Evolutionary conservation across 495 filamentous ascomycete species (phyloP).

Genomic region (Jackrogersella minutella): DNA sequence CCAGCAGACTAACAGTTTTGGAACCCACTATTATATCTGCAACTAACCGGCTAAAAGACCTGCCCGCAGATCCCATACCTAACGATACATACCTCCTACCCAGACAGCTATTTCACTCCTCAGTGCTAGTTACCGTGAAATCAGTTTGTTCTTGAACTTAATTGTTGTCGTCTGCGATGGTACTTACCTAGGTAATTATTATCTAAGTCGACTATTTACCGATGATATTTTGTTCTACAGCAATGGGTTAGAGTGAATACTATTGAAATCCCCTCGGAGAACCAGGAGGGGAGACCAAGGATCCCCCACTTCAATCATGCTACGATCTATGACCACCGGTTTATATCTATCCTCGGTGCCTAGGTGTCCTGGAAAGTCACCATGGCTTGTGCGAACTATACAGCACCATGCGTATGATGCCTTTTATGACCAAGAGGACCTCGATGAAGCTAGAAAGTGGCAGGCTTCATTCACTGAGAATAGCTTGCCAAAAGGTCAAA

Average conservation of each 20-base stretch:
- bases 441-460: constrained; percentile 80
- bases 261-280: neutral
- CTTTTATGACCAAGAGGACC: constrained; percentile 61
- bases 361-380: constrained; percentile 5
- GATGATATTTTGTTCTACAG: too few relatives aligned
- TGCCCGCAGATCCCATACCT: too few relatives aligned
- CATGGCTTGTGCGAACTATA: constrained; percentile 20
- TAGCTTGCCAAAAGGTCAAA: constrained; percentile 71
- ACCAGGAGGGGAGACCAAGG: neutral
- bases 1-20: too few relatives aligned
- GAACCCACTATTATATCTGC: too few relatives aligned
- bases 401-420: constrained; percentile 51
- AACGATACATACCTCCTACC: too few relatives aligned
- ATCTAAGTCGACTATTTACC: too few relatives aligned
- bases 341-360: neutral
- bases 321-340: neutral
- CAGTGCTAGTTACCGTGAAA: too few relatives aligned
- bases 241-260: neutral
- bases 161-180: too few relatives aligned
- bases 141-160: too few relatives aligned
- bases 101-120: too few relatives aligned
- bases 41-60: too few relatives aligned
- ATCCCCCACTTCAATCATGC: neutral
- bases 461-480: constrained; percentile 67
- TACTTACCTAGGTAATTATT: too few relatives aligned